phyloP scores from a whole-genome alignment of 2,329 filamentous ascomycete genomes.

The Pestalotiopsis sp. region DNA sequence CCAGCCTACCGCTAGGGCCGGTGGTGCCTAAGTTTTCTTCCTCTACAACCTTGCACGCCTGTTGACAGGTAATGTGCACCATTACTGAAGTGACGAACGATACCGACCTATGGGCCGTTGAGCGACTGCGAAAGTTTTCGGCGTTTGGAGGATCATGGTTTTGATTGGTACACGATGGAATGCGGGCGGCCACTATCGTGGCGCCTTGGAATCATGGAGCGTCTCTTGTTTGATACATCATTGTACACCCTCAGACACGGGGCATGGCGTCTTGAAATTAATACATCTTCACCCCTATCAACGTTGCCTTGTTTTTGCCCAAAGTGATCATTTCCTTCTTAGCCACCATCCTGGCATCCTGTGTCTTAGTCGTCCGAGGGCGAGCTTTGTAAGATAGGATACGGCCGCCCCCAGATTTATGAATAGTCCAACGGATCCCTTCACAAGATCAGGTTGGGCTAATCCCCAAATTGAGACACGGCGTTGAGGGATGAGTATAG shows the following conservation, averaged over 20 bases:
- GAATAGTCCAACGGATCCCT: too few species aligned
- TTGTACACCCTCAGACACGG: slow-evolving; percentile 10
- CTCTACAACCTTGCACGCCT: neutral
- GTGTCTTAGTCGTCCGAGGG: neutral
- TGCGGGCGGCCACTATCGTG: neutral
- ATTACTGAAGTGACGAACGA: neutral
- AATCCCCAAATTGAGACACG: too few species aligned
- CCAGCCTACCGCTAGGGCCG: slow-evolving; percentile 52
- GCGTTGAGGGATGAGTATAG: too few species aligned
- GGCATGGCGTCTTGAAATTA: slow-evolving; percentile 17
- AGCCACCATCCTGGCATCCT: slow-evolving; percentile 1
- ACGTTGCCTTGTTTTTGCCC: neutral
- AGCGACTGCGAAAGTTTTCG: neutral
- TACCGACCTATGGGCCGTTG: neutral
- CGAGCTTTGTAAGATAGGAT: neutral
- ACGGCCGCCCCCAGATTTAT: too few species aligned
- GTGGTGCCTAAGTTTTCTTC: slow-evolving; percentile 27
- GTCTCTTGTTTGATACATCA: slow-evolving; percentile 11
- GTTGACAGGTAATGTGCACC: neutral
- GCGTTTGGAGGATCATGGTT: neutral
- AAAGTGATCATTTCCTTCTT: slow-evolving; percentile 17
- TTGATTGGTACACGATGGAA: slow-evolving; percentile 7
- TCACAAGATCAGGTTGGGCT: too few species aligned
- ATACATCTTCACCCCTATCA: neutral
- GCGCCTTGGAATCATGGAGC: neutral